These are phyloP conservation scores for Cinnamomum micranthum DNA, from an alignment of 164 flowering plant species.

Conservation along the genomic window DNA sequence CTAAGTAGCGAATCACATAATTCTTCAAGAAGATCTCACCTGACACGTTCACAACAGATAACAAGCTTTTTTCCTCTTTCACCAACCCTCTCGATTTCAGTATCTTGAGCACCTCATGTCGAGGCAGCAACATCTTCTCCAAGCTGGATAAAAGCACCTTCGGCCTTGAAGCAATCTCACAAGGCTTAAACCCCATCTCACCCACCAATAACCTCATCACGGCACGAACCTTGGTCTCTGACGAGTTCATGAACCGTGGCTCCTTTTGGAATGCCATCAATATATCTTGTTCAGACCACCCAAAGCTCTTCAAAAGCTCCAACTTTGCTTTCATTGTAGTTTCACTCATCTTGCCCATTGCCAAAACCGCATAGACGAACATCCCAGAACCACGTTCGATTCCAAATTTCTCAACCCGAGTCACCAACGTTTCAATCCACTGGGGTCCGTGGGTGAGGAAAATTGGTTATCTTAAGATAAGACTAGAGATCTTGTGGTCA, in stretches of 20 bases:
- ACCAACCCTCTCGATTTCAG: neutral
- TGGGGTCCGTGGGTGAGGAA: neutral
- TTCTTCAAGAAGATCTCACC: constrained; percentile 3
- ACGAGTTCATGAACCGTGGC: constrained; percentile 4
- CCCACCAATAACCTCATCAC: constrained; percentile 1
- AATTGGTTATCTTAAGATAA: constrained; percentile 2
- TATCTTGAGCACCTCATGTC: constrained; percentile 7
- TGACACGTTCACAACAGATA: neutral
- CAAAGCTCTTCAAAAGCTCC: constrained; percentile 5
- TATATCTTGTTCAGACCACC: constrained; percentile 11
- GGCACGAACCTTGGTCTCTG: constrained; percentile 7
- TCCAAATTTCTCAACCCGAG: constrained; percentile 9
- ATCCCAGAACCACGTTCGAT: neutral
- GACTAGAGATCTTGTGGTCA: neutral
- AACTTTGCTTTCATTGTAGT: constrained; percentile 7
- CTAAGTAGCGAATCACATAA: constrained; percentile 3
- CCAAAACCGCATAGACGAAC: constrained; percentile 5
- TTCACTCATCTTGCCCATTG: neutral
- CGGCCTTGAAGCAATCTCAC: neutral
- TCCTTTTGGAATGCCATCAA: constrained; percentile 8
- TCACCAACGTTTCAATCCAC: neutral
- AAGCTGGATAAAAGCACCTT: constrained; percentile 1
- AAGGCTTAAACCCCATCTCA: constrained; percentile 1
- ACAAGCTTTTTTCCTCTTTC: neutral
- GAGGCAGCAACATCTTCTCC: constrained; percentile 11